These are phyloP conservation scores for Cymbopogon citratus DNA, from an alignment of 176 grass and related monocot genomes.

Conservation along the genomic window DNA sequence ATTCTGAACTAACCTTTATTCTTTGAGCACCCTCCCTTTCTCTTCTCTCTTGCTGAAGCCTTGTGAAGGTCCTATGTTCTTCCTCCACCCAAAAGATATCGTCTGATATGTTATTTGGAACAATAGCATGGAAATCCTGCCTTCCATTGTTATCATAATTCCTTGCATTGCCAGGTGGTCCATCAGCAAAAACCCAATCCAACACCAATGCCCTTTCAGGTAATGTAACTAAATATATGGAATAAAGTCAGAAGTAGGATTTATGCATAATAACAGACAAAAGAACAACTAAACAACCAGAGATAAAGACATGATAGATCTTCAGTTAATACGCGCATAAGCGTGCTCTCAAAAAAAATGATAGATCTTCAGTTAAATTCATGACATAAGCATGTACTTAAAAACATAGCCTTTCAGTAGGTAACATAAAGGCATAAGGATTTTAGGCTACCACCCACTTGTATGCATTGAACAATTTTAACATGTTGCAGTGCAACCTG, in stretches of 20 bases:
- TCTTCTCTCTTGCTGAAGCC: slow-evolving; percentile 69
- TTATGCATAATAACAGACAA: background rate
- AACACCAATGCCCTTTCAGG: slow-evolving; percentile 62
- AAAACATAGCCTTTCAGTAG: background rate
- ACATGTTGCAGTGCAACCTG: background rate
- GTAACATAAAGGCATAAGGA: background rate
- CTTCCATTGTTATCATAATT: slow-evolving; percentile 82
- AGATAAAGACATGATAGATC: slow-evolving; percentile 4
- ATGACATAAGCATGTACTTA: background rate
- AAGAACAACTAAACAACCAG: slow-evolving; percentile 3
- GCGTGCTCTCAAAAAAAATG: too few species aligned
- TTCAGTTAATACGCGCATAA: too few species aligned
- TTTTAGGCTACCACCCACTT: background rate
- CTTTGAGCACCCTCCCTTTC: slow-evolving; percentile 51
- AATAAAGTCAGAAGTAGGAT: slow-evolving; percentile 15
- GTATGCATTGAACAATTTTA: background rate
- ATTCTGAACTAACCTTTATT: slow-evolving; percentile 51
- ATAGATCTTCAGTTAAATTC: background rate
- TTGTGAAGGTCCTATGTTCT: slow-evolving; percentile 67
- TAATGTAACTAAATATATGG: slow-evolving; percentile 49
- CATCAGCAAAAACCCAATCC: slow-evolving; percentile 86
- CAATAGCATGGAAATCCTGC: slow-evolving; percentile 77
- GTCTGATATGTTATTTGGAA: slow-evolving; percentile 50
- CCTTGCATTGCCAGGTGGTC: slow-evolving; percentile 57
- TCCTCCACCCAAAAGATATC: slow-evolving; percentile 76